These are phyloP conservation scores for Angomonas ambiguus DNA, from an alignment of 208 protist species.

Conservation along the genomic window DNA sequence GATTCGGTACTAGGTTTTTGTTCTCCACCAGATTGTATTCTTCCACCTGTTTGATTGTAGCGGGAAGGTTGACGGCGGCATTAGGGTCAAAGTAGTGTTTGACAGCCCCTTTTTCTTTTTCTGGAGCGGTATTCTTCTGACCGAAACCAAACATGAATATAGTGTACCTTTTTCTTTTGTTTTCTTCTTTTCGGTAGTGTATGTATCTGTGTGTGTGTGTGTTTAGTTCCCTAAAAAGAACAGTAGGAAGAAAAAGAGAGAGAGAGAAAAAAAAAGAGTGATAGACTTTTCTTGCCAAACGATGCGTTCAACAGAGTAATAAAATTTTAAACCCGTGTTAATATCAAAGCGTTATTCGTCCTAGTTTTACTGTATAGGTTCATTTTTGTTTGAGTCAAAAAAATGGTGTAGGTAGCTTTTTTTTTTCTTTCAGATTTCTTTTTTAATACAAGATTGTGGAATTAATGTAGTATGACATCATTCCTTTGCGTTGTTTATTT, in stretches of 20 bases:
- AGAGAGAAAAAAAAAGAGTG: neutral
- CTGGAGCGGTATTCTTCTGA: neutral
- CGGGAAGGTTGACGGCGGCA: constrained; percentile 29
- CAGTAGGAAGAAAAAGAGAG: neutral
- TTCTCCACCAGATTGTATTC: constrained; percentile 33
- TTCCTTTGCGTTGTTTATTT: no score
- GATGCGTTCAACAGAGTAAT: no score
- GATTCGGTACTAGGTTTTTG: constrained; percentile 19
- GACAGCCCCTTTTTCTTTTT: neutral
- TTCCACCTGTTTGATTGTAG: constrained; percentile 60
- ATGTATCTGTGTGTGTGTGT: constrained; percentile 7
- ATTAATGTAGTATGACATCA: no score
- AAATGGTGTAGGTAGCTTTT: neutral
- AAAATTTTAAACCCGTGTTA: no score
- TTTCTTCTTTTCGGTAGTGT: neutral
- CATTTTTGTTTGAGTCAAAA: no score
- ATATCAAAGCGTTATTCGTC: no score
- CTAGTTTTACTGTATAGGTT: no score
- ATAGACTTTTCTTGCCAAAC: no score
- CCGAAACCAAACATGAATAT: constrained; percentile 5
- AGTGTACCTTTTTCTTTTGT: neutral
- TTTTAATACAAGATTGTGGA: neutral
- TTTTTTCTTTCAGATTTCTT: no score
- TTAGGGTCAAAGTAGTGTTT: constrained; percentile 31
- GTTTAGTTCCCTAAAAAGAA: neutral